phyloP scores from a whole-genome alignment of 2,329 filamentous ascomycete species.

The Dactylellina haptotyla region DNA sequence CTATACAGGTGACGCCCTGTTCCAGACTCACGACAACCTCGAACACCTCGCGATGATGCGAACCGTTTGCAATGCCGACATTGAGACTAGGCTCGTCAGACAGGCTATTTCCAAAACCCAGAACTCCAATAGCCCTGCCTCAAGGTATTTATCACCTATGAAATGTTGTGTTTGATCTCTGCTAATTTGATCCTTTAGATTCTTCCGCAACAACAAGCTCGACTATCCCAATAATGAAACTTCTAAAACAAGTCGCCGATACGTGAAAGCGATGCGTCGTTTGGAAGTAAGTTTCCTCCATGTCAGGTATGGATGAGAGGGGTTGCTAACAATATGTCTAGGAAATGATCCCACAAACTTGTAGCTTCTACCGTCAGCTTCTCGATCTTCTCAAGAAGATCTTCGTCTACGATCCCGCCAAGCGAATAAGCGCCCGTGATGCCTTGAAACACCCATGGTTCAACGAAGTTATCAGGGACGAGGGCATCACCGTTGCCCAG shows the following conservation, averaged over 20 bases:
- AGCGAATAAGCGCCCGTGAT: conserved; percentile 74
- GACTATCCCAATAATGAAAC: conserved; percentile 74
- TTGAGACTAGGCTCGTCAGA: conserved; percentile 70
- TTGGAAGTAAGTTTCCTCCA: conserved; percentile 65
- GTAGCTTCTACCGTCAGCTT: conserved; percentile 71
- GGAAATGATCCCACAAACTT: conserved; percentile 72
- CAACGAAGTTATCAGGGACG: conserved; percentile 72
- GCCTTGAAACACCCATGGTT: conserved; percentile 76
- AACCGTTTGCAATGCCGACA: conserved; percentile 70
- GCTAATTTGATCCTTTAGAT: conserved; percentile 63
- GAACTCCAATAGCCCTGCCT: conserved; percentile 70
- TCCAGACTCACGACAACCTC: conserved; percentile 77
- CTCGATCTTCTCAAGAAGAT: conserved; percentile 73
- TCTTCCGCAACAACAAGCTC: conserved; percentile 73
- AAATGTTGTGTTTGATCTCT: neutral
- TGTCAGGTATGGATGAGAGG: neutral
- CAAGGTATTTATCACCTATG: conserved; percentile 67
- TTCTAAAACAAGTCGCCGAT: conserved; percentile 72
- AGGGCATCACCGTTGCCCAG: conserved; percentile 75
- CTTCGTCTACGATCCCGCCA: conserved; percentile 74
- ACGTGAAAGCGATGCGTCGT: conserved; percentile 77
- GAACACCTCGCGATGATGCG: conserved; percentile 82
- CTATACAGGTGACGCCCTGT: conserved; percentile 76
- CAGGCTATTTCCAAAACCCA: conserved; percentile 69
- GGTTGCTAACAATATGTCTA: conserved; percentile 59